phyloP scores from a whole-genome alignment of 164 flowering plant genomes.

The Vitis riparia region DNA sequence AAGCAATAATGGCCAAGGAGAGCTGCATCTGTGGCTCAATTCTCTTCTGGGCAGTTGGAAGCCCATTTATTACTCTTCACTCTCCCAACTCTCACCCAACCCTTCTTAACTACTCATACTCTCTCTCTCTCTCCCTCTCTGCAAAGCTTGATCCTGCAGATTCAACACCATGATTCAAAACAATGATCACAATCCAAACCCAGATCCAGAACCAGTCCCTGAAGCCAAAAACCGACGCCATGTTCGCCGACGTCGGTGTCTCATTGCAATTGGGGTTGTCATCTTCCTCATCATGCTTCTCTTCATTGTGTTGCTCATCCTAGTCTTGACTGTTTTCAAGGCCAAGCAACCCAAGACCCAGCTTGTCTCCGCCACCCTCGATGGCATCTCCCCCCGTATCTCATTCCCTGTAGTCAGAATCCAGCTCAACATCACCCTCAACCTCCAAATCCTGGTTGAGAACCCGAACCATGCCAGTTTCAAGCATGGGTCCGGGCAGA shows the following conservation, averaged over 20 bases:
- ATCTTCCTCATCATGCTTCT: constrained; percentile 26
- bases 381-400: constrained; percentile 45
- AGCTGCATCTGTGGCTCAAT: no score
- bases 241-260: constrained; percentile 14
- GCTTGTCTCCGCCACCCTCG: constrained; percentile 33
- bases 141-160: not conserved
- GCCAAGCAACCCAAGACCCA: constrained; percentile 29
- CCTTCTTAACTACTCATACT: no score
- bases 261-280: not conserved
- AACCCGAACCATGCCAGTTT: constrained; percentile 48
- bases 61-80: no score
- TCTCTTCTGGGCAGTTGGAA: no score
- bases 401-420: constrained; percentile 31
- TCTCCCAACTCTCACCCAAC: no score
- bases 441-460: constrained; percentile 26
- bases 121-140: no score
- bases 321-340: constrained; percentile 51
- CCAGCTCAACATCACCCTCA: constrained; percentile 49
- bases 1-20: no score
- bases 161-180: no score
- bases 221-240: not conserved
- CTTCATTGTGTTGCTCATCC: constrained; percentile 24
- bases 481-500: constrained; percentile 33
- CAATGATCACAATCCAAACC: no score
- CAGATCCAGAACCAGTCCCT: not conserved